Conservation (phyloP, 139 green algal species). For the Astrephomene gubernaculifera region DNA sequence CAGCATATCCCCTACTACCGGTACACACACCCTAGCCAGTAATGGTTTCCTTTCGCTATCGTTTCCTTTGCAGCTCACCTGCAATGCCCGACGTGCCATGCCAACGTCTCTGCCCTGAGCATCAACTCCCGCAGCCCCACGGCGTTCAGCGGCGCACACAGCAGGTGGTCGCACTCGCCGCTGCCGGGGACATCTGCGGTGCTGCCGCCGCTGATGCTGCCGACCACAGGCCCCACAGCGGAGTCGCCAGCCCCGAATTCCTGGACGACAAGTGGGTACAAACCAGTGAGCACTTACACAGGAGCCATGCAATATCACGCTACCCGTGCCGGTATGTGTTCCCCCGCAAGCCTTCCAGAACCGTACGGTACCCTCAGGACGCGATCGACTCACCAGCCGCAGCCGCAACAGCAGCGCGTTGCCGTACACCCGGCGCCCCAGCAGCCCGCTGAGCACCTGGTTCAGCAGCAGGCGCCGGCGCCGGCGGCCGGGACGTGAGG, state of each 20-base stretch:
- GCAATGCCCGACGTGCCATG: not conserved
- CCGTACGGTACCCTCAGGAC: too few species aligned
- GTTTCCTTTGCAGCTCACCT: too few species aligned
- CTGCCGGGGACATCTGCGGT: not conserved
- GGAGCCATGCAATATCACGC: too few species aligned
- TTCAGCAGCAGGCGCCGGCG: not conserved
- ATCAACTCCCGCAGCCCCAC: not conserved
- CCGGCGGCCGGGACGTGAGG: not conserved
- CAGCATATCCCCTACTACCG: too few species aligned
- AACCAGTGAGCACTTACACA: too few species aligned
- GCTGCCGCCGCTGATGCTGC: not conserved
- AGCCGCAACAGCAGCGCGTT: slow-evolving; percentile 24
- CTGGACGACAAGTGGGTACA: too few species aligned
- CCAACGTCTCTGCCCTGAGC: not conserved
- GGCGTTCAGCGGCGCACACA: not conserved
- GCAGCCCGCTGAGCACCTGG: not conserved
- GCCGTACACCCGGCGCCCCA: slow-evolving; percentile 8
- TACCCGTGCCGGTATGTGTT: too few species aligned
- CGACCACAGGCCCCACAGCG: not conserved
- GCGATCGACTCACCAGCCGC: not conserved
- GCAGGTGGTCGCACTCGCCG: not conserved
- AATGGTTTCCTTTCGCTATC: not conserved
- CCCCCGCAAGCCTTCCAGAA: too few species aligned
- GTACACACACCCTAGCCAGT: too few species aligned
- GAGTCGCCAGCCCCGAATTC: too few species aligned